Evolutionary conservation across 176 grass and related monocot genomes (phyloP).

Genomic region (Phyllostachys edulis): DNA sequence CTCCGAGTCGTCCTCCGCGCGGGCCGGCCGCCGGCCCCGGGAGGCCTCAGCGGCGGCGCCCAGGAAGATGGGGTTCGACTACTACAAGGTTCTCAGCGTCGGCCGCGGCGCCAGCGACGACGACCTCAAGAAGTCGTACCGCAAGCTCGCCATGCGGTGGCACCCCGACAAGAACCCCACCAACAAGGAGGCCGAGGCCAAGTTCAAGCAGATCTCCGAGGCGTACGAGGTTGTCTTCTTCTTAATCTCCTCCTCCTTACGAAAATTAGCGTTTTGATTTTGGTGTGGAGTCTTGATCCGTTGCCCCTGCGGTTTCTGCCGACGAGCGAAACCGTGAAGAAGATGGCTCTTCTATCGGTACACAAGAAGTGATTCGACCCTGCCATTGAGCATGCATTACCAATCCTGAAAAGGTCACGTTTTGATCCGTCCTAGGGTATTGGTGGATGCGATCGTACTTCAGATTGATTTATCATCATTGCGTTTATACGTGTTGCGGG

Average conservation of each 20-base stretch:
- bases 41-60: neutral
- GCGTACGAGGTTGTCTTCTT: constrained; percentile 64
- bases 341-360: neutral
- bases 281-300: neutral
- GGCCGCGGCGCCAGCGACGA: constrained; percentile 69
- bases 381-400: neutral
- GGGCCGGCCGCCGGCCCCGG: constrained; percentile 30
- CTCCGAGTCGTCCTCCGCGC: constrained; percentile 23
- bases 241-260: neutral
- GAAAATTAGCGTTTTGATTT: neutral
- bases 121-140: constrained; percentile 88
- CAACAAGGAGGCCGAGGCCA: constrained; percentile 86
- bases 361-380: neutral
- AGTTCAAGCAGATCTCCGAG: constrained; percentile 98
- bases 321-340: neutral
- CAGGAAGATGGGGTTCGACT: constrained; percentile 77
- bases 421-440: neutral
- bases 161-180: constrained; percentile 97
- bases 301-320: neutral
- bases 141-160: constrained; percentile 96
- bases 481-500: neutral
- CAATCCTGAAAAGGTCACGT: neutral
- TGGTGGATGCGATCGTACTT: neutral
- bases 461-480: neutral
- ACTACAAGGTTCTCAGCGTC: constrained; percentile 85